Percentiles rank a stretch among this genome's conserved stretches.
Conservation (phyloP, 352 stramenopile genomes). For the Globisporangium middletonii region DNA sequence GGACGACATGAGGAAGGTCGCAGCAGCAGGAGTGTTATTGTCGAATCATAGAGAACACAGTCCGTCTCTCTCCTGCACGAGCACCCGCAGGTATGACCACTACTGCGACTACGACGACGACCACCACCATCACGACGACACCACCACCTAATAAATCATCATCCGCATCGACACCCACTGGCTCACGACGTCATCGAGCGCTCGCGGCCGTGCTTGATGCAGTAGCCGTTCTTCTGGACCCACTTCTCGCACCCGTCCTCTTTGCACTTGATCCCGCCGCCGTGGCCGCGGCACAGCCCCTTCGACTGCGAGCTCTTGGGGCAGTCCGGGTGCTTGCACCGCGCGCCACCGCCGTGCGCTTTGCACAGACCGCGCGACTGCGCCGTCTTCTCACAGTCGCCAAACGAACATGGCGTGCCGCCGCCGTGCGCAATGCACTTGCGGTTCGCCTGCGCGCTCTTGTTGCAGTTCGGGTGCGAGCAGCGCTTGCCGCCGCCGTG, state of each 20-base stretch:
- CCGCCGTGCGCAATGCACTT: conserved; percentile 86
- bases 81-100: too few relatives aligned
- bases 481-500: conserved; percentile 77
- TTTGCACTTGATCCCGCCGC: conserved; percentile 84
- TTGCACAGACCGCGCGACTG: conserved; percentile 83
- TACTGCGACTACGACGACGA: background rate
- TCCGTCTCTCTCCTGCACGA: background rate
- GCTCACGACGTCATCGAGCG: conserved; percentile 50
- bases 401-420: conserved; percentile 80
- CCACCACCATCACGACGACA: background rate
- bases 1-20: too few relatives aligned
- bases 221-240: conserved; percentile 88
- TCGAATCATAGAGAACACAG: background rate
- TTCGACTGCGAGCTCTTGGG: conserved; percentile 84
- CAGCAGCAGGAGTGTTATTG: background rate
- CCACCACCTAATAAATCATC: conserved; percentile 15
- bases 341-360: conserved; percentile 71
- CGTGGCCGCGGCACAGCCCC: conserved; percentile 75
- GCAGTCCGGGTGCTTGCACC: conserved; percentile 82
- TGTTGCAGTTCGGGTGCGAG: conserved; percentile 80
- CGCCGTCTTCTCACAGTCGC: conserved; percentile 83
- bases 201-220: conserved; percentile 85
- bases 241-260: conserved; percentile 83
- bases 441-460: conserved; percentile 83
- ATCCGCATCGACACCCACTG: conserved; percentile 1